These are phyloP conservation scores for Chenopodium quinoa DNA, from an alignment of 148 eudicot genomes.

Conservation along the genomic window DNA sequence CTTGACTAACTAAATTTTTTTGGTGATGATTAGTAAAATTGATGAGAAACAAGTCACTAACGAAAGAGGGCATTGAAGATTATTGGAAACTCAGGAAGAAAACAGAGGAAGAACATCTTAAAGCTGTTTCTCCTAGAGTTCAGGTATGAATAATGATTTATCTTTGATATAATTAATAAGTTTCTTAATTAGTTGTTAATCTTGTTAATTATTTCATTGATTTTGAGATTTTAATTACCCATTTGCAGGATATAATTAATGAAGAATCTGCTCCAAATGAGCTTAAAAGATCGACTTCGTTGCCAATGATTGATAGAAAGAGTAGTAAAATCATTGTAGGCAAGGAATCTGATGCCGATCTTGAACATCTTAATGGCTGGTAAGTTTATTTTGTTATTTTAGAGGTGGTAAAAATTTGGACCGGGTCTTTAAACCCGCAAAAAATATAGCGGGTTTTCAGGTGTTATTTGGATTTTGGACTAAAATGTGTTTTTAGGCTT, in stretches of 20 bases:
- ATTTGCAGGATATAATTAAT: not conserved
- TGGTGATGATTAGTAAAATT: slow-evolving; percentile 32
- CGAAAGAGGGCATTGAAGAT: slow-evolving; percentile 58
- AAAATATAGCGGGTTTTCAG: too few relatives aligned
- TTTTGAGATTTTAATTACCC: not conserved
- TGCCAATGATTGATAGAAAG: slow-evolving; percentile 23
- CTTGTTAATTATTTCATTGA: not conserved
- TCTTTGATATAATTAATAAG: too few relatives aligned
- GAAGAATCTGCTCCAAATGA: slow-evolving; percentile 18
- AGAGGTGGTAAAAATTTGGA: too few relatives aligned
- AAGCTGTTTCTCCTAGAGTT: slow-evolving; percentile 27
- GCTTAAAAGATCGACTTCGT: slow-evolving; percentile 22
- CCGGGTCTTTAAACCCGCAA: too few relatives aligned
- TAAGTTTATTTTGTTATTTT: not conserved
- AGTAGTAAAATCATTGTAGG: slow-evolving; percentile 3
- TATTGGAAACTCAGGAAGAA: slow-evolving; percentile 65
- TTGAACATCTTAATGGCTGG: slow-evolving; percentile 31
- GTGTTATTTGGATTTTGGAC: too few relatives aligned
- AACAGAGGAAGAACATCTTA: slow-evolving; percentile 49
- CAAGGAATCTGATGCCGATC: slow-evolving; percentile 1
- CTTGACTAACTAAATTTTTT: not conserved
- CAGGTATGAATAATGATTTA: not conserved
- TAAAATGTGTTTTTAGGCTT: too few relatives aligned
- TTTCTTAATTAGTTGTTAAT: too few relatives aligned
- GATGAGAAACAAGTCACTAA: slow-evolving; percentile 64